A percentile compares a stretch with the other conserved stretches of the same genome.
phyloP scores from a whole-genome alignment of 2,329 filamentous ascomycete genomes.

The Leptographium procerum region DNA sequence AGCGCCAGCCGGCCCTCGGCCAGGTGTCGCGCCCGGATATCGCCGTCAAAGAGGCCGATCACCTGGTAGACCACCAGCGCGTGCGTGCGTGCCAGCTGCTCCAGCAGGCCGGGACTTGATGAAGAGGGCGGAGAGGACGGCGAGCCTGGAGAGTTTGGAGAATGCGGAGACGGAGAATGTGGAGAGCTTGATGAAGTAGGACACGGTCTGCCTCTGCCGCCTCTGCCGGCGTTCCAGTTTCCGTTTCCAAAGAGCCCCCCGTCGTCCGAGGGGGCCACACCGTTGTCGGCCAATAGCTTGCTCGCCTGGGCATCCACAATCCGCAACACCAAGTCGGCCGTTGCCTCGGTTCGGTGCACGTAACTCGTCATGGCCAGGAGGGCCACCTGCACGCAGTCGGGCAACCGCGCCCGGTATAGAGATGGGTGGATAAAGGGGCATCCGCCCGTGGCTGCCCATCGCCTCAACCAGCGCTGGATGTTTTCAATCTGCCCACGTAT shows the following conservation, averaged over 20 bases:
- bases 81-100: constrained; percentile 31
- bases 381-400: constrained; percentile 19
- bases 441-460: constrained; percentile 18
- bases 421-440: constrained; percentile 21
- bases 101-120: constrained; percentile 4
- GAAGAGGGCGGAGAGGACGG: background rate
- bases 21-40: constrained; percentile 28
- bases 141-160: background rate
- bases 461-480: constrained; percentile 15
- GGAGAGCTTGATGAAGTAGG: too few species aligned
- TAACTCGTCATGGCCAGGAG: constrained; percentile 17
- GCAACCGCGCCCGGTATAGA: constrained; percentile 18
- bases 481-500: constrained; percentile 8
- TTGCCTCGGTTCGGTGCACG: constrained; percentile 9
- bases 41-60: constrained; percentile 38
- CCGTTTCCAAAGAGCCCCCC: background rate
- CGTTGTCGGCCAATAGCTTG: background rate
- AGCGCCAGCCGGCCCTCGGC: constrained; percentile 22
- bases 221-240: background rate
- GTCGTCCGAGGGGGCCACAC: constrained; percentile 2
- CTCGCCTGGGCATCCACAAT: constrained; percentile 13
- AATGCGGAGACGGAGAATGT: too few species aligned
- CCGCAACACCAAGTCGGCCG: constrained; percentile 9
- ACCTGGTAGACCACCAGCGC: constrained; percentile 38
- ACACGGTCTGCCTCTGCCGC: background rate